phyloP scores from a whole-genome alignment of 345 rosid genomes.

The Rhodomyrtus tomentosa region DNA sequence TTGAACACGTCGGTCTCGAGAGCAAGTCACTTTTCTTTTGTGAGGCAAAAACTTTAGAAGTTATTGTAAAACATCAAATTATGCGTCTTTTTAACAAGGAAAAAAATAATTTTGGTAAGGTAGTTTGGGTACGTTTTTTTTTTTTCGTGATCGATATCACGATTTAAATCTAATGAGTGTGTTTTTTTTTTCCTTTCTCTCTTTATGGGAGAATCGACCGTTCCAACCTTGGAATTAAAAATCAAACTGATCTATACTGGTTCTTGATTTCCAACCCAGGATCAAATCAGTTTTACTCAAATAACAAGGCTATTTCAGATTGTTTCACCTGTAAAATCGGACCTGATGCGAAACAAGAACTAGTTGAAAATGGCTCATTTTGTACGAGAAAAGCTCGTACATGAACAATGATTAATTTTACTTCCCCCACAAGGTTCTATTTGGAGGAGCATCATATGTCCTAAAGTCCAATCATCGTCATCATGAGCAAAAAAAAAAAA shows the following conservation, averaged over 20 bases:
- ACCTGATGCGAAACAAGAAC: background rate
- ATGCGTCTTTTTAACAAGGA: background rate
- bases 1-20: no score
- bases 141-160: background rate
- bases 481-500: background rate
- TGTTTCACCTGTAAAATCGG: accelerated
- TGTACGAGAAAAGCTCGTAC: no score
- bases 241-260: background rate
- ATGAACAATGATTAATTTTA: no score
- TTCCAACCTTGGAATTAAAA: background rate
- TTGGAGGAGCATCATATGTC: background rate
- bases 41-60: background rate
- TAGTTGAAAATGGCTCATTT: no score
- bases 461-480: background rate
- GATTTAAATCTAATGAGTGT: background rate
- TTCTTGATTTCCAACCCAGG: background rate
- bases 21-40: no score
- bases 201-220: background rate
- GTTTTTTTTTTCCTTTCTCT: background rate
- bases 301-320: background rate
- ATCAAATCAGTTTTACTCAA: background rate
- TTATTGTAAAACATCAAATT: background rate
- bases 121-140: no score
- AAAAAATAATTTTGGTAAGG: background rate
- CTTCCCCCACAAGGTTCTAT: no score